Percentiles rank a stretch among this genome's conserved stretches.
phyloP scores from a whole-genome alignment of 2,329 filamentous ascomycete genomes.

The Polychaeton citri region DNA sequence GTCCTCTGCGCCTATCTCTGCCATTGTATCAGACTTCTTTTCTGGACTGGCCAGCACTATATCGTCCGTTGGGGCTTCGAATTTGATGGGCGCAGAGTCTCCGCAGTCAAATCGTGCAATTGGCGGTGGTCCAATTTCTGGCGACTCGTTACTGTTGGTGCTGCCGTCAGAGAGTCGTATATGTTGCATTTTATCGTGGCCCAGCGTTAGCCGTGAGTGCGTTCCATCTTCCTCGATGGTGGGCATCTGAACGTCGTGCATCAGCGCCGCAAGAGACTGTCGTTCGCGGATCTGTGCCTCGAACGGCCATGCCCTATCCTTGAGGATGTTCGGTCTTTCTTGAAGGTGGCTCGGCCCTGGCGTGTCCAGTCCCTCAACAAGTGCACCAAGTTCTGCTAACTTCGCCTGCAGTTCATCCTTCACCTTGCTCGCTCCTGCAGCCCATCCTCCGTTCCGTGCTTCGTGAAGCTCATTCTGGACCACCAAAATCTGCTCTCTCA shows the following conservation, averaged over 20 bases:
- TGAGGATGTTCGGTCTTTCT: background rate
- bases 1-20: constrained; percentile 17
- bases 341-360: constrained; percentile 8
- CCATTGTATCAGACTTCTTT: background rate
- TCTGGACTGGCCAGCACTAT: constrained; percentile 4
- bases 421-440: constrained; percentile 54
- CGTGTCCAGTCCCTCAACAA: constrained; percentile 52
- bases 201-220: constrained; percentile 54
- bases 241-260: constrained; percentile 35
- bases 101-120: constrained; percentile 37
- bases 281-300: constrained; percentile 15
- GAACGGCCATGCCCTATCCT: background rate
- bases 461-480: constrained; percentile 52
- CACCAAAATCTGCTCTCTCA: constrained; percentile 56
- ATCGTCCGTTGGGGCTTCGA: constrained; percentile 20
- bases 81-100: constrained; percentile 29
- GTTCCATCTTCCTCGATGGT: constrained; percentile 58
- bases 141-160: constrained; percentile 40
- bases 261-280: constrained; percentile 17
- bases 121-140: constrained; percentile 51
- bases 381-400: constrained; percentile 52
- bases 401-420: constrained; percentile 60
- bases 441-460: constrained; percentile 44
- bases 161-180: constrained; percentile 38
- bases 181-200: constrained; percentile 42